A percentile compares a stretch with the other conserved stretches of the same genome.
Conservation (phyloP, 352 stramenopile species). For the Pythium monospermum region DNA sequence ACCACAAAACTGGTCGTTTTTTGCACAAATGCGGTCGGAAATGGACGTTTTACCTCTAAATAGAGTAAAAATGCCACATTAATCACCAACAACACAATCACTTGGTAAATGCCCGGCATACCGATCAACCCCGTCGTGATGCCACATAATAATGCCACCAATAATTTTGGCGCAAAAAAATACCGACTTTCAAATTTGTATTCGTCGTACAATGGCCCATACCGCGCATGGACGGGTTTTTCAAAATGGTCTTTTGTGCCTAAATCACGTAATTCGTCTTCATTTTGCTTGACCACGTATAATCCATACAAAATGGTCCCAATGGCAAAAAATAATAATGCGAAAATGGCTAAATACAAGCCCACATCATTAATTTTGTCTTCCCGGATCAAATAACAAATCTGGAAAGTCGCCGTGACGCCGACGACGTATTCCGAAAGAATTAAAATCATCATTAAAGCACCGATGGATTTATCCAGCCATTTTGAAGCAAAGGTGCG, state of each 20-base stretch:
- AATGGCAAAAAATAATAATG: constrained; percentile 64
- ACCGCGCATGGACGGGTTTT: constrained; percentile 75
- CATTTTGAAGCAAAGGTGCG: constrained; percentile 55
- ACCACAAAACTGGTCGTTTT: constrained; percentile 85
- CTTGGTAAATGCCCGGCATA: constrained; percentile 70
- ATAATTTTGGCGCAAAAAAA: constrained; percentile 83
- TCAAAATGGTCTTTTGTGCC: constrained; percentile 83
- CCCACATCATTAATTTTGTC: constrained; percentile 42
- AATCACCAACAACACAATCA: constrained; percentile 65
- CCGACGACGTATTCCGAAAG: constrained; percentile 81
- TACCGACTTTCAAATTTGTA: constrained; percentile 85
- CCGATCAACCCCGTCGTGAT: constrained; percentile 81
- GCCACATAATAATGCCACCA: constrained; percentile 66
- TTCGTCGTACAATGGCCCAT: constrained; percentile 83
- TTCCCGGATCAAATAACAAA: constrained; percentile 76
- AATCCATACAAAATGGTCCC: constrained; percentile 76
- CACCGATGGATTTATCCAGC: constrained; percentile 74
- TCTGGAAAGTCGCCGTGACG: constrained; percentile 79
- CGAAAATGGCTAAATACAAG: constrained; percentile 58
- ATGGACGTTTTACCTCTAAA: constrained; percentile 80
- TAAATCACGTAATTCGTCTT: constrained; percentile 76
- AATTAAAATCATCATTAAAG: constrained; percentile 81
- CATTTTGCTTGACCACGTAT: constrained; percentile 65
- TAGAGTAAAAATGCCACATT: constrained; percentile 81
- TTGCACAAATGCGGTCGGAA: constrained; percentile 77